Base-by-base conservation (phyloP, 208 protist genomes). In the Trypanosoma caninum region DNA sequence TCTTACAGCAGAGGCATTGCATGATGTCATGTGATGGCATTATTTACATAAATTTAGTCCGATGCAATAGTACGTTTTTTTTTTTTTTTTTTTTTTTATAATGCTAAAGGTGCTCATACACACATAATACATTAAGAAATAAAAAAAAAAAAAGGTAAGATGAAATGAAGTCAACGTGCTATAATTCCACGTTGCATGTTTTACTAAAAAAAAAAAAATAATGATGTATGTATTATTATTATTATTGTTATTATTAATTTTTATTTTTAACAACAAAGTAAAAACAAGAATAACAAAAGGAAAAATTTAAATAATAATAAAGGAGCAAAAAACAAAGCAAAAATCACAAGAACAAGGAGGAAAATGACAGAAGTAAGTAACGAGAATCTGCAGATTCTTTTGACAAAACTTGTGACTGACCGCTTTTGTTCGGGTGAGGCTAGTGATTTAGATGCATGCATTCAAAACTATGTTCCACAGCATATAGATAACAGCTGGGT, bases 341-440 rank as follows among this genome's bases (percentile, higher is more conserved):
- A 3, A 28, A 41, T 9, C 28, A 41, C 22, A 48, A 44, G 30
- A 38, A 57, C 38, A 61, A 47, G n/a, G 25, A 64, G n/a, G 3
- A 72, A 23, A 25, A 87, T 88, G 82, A 51, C 80, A 11, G 77
- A 87, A 14, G 65, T 76, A 25, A 91, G 59, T 25, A 84, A 90
- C 42, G 84, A 94, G 60, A 90, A 91, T 50, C 52, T 94, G 4
- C 78, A 94, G 69, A 60, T 92, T 52, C 78, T 94, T 23, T 75
- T 94, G 23, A 90, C 88, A 23, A 91, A 92, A 75, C 58, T 94
- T 16, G 84, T 94, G 82, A 88, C 79, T 5, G 78, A 88, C 44
- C 76, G 82, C 22, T 94, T 92, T 64, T 94, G 88, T 45, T 54
- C 61, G 2, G 74, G 76, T 14, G 79, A 92, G 77, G 48, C 70